Conservation (phyloP, 495 filamentous ascomycete genomes). For the Parachaetomium inaequale region DNA sequence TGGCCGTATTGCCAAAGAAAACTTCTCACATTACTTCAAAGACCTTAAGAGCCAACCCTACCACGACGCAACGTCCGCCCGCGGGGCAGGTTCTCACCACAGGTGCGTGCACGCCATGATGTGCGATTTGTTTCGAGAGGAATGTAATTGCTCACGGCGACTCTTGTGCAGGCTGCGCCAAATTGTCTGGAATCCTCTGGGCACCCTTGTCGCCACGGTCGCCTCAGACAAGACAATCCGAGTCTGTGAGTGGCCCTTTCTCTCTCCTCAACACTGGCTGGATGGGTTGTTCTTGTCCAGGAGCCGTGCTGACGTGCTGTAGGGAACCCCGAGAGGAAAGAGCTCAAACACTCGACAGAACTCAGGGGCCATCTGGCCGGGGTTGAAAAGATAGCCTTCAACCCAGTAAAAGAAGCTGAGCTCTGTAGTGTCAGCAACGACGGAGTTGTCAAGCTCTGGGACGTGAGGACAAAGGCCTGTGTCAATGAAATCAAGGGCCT, state of each 20-base stretch:
- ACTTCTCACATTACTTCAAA: conserved; percentile 56
- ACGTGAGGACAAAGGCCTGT: conserved; percentile 75
- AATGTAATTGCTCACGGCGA: not conserved
- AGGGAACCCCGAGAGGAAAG: conserved; percentile 73
- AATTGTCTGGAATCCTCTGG: conserved; percentile 85
- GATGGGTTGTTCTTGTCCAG: not conserved
- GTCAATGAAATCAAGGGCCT: conserved; percentile 77
- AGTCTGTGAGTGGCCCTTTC: conserved; percentile 48
- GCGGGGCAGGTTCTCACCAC: conserved; percentile 20
- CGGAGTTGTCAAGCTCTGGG: conserved; percentile 88
- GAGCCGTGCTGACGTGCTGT: not conserved
- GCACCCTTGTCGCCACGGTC: conserved; percentile 82
- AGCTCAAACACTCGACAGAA: conserved; percentile 78
- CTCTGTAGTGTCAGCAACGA: conserved; percentile 81
- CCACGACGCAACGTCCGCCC: conserved; percentile 45
- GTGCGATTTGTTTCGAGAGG: not conserved
- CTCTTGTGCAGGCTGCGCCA: conserved; percentile 50
- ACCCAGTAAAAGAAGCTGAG: conserved; percentile 82
- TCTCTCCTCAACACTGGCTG: not conserved
- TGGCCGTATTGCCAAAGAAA: conserved; percentile 56
- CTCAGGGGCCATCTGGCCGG: conserved; percentile 72
- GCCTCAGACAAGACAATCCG: conserved; percentile 76
- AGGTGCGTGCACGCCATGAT: conserved; percentile 5
- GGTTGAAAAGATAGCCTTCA: conserved; percentile 86
- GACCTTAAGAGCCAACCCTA: conserved; percentile 60